A percentile compares a stretch with the other conserved stretches of the same genome.
Conservation (phyloP, 805 yeast genomes). For the Barnettozyma vustinii region DNA sequence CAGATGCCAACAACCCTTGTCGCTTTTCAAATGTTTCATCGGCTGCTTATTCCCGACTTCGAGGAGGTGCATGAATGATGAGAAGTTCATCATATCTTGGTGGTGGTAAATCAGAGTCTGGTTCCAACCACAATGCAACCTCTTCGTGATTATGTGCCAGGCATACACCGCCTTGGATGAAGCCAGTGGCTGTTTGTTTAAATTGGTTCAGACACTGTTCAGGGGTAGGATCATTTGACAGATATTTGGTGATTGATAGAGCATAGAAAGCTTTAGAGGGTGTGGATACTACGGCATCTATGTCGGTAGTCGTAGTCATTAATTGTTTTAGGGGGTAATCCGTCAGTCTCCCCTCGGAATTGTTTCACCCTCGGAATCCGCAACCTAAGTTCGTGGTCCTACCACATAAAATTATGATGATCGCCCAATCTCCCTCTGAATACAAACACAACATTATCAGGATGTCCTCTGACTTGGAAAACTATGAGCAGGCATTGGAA, state of each 20-base stretch:
- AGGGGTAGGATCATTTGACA: neutral
- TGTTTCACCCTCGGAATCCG: too few species aligned
- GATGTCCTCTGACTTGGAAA: neutral
- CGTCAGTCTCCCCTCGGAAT: too few species aligned
- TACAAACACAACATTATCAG: neutral
- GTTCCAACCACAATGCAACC: constrained; percentile 3
- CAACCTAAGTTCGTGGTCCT: too few species aligned
- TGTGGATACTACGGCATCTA: neutral
- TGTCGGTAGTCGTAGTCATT: neutral
- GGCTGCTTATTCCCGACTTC: too few species aligned
- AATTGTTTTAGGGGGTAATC: too few species aligned
- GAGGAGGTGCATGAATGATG: too few species aligned
- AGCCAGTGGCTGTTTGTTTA: neutral
- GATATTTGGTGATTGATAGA: neutral
- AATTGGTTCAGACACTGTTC: neutral
- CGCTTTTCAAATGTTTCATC: constrained; percentile 7
- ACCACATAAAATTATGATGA: too few species aligned
- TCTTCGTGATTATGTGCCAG: constrained; percentile 1
- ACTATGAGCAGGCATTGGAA: neutral
- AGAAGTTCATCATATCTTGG: neutral
- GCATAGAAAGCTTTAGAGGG: neutral
- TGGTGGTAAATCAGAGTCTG: neutral
- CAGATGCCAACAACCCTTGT: constrained; percentile 14
- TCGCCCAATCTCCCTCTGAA: too few species aligned
- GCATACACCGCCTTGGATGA: neutral